Conservation (phyloP, 1,139 yeast species). For the Arxiozyma heterogenica region DNA sequence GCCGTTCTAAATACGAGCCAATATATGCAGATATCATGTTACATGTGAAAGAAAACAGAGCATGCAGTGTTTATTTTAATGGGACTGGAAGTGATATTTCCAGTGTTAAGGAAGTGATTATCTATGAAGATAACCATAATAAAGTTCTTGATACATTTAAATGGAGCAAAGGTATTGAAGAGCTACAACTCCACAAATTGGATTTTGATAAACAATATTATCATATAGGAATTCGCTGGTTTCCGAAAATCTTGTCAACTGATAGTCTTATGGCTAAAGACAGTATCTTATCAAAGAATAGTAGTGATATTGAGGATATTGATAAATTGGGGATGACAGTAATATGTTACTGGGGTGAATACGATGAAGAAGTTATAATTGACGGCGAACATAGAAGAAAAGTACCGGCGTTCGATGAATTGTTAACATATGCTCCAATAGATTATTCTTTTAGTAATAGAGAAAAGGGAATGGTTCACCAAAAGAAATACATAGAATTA, state of each 20-base stretch:
- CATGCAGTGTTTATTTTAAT: constrained; percentile 53
- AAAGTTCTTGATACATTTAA: constrained; percentile 42
- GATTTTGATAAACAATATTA: constrained; percentile 47
- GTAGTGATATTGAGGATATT: constrained; percentile 22
- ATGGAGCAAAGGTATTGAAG: constrained; percentile 52
- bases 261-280: constrained; percentile 23
- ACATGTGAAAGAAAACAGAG: constrained; percentile 51
- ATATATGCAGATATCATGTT: constrained; percentile 54
- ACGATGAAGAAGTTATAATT: constrained; percentile 37
- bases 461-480: constrained; percentile 57
- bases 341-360: constrained; percentile 70
- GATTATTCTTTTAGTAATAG: constrained; percentile 57
- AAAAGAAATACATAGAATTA: constrained; percentile 28
- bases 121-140: constrained; percentile 33
- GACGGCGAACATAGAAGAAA: constrained; percentile 34
- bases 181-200: constrained; percentile 53
- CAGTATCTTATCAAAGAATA: constrained; percentile 8
- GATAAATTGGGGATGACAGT: constrained; percentile 45
- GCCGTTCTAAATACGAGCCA: constrained; percentile 52
- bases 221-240: constrained; percentile 67
- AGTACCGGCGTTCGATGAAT: constrained; percentile 63
- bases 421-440: constrained; percentile 54
- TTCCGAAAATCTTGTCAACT: constrained; percentile 47
- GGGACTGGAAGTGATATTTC: constrained; percentile 34
- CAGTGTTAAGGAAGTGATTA: constrained; percentile 54